Percentiles rank a stretch among this genome's conserved stretches.
Evolutionary conservation across 345 rosid species (phyloP).

Genomic region (Acer saccharum): DNA sequence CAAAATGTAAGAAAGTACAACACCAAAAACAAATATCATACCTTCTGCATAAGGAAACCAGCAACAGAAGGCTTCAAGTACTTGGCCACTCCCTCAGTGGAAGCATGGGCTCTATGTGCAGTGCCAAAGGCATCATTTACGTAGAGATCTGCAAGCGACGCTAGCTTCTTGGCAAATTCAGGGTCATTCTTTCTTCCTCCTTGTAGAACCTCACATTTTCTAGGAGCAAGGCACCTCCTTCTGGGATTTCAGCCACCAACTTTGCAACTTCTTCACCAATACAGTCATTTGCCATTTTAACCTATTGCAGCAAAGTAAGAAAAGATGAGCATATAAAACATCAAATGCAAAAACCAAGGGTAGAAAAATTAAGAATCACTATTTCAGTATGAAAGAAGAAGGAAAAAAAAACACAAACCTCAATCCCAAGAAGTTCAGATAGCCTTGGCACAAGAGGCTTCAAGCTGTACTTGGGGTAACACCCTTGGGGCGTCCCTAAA

Average conservation of each 20-base stretch:
- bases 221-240: slow-evolving; percentile 82
- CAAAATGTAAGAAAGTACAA: not conserved
- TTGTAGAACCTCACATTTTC: slow-evolving; percentile 92
- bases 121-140: slow-evolving; percentile 95
- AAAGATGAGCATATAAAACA: not conserved
- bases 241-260: slow-evolving; percentile 62
- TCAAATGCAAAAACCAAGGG: not conserved
- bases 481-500: slow-evolving; percentile 97
- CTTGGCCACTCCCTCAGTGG: slow-evolving; percentile 89
- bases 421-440: slow-evolving; percentile 81
- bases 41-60: slow-evolving; percentile 97
- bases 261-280: slow-evolving; percentile 79
- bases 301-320: slow-evolving; percentile 38
- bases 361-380: not conserved
- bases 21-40: slow-evolving; percentile 14
- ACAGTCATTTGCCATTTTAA: slow-evolving; percentile 82
- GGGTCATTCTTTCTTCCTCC: slow-evolving; percentile 97
- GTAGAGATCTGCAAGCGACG: slow-evolving; percentile 80
- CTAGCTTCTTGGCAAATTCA: slow-evolving; percentile 91
- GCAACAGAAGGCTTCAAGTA: slow-evolving; percentile 92
- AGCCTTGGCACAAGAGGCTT: slow-evolving; percentile 91
- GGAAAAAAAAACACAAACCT: slow-evolving; percentile 40
- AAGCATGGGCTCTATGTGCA: slow-evolving; percentile 95
- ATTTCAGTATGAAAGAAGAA: not conserved
- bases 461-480: slow-evolving; percentile 94